A percentile compares a stretch with the other conserved stretches of the same genome.
Evolutionary conservation across 345 rosid genomes (phyloP).

Genomic region (Arabis hirsuta): DNA sequence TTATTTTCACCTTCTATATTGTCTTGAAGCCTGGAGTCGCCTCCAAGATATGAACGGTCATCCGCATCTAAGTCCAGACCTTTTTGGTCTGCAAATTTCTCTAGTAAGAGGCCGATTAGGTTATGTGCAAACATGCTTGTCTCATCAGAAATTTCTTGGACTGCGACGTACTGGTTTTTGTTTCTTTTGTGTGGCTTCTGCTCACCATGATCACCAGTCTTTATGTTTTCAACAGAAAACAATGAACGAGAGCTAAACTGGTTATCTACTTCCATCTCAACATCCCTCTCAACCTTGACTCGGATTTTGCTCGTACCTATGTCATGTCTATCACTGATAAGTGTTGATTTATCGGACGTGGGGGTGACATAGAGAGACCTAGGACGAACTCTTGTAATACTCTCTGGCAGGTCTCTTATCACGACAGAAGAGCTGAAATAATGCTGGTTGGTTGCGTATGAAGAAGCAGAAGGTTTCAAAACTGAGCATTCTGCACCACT

Average conservation of each 20-base stretch:
- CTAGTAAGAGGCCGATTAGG: conserved; percentile 61
- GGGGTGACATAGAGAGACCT: conserved; percentile 38
- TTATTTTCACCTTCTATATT: conserved; percentile 48
- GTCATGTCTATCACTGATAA: conserved; percentile 24
- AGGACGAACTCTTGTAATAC: conserved; percentile 34
- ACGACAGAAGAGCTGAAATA: conserved; percentile 30
- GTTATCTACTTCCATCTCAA: conserved; percentile 35
- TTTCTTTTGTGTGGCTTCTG: conserved; percentile 30
- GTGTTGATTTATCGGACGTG: conserved; percentile 37
- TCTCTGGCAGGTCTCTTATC: conserved; percentile 33
- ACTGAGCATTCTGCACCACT: conserved; percentile 58
- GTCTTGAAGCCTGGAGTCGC: conserved; percentile 48
- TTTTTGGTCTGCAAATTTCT: conserved; percentile 53
- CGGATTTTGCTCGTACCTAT: conserved; percentile 21
- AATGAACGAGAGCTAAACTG: conserved; percentile 35
- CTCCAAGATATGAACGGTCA: conserved; percentile 55
- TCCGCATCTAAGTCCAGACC: conserved; percentile 47
- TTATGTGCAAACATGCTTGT: conserved; percentile 71
- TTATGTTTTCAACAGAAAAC: conserved; percentile 35
- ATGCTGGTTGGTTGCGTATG: conserved; percentile 29
- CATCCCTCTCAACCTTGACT: conserved; percentile 42
- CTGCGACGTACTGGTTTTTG: conserved; percentile 60
- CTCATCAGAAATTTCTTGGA: conserved; percentile 81
- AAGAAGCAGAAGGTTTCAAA: conserved; percentile 21
- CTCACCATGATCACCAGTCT: conserved; percentile 27